Evolutionary conservation across 768 basidiomycete species (phyloP).

Genomic region (Coprinellus aureogranulatus): DNA sequence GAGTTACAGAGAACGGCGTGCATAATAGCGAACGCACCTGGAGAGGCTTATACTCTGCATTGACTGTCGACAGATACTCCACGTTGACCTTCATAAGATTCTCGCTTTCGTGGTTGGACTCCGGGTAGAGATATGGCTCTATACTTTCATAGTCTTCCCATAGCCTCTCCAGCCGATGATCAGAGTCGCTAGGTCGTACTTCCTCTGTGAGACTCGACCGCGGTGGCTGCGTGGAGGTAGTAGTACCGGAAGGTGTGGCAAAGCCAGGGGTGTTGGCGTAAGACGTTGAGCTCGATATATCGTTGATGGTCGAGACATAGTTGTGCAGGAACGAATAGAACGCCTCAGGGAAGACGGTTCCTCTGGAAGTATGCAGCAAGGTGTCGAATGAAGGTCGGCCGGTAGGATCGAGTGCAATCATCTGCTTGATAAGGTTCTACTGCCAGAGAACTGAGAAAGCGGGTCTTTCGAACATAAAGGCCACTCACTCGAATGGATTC

Average conservation of each 20-base stretch:
- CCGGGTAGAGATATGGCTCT: conserved; percentile 63
- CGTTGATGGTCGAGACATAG: conserved; percentile 79
- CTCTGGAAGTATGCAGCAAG: conserved; percentile 71
- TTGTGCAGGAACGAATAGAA: conserved; percentile 96
- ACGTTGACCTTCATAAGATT: conserved; percentile 48
- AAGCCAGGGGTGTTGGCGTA: conserved; percentile 38
- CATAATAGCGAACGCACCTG: conserved; percentile 42
- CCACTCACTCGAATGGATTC: conserved; percentile 71
- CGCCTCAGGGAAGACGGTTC: conserved; percentile 81
- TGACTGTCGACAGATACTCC: conserved; percentile 46
- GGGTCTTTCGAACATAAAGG: conserved; percentile 3
- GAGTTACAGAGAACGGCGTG: background rate
- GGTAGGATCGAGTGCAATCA: conserved; percentile 81
- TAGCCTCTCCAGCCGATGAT: conserved; percentile 76
- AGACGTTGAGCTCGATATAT: conserved; percentile 50
- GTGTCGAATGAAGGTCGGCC: conserved; percentile 80
- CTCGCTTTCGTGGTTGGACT: conserved; percentile 42
- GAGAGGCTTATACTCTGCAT: conserved; percentile 47
- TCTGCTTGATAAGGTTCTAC: conserved; percentile 83
- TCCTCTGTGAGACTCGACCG: conserved; percentile 22
- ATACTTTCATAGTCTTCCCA: conserved; percentile 87
- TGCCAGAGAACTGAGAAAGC: conserved; percentile 22
- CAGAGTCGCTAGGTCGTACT: conserved; percentile 75
- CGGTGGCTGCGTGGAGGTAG: conserved; percentile 29
- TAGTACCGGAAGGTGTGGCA: conserved; percentile 25